A percentile compares a stretch with the other conserved stretches of the same genome.
Conservation (phyloP, 768 basidiomycete genomes). For the Tricholomella constricta region DNA sequence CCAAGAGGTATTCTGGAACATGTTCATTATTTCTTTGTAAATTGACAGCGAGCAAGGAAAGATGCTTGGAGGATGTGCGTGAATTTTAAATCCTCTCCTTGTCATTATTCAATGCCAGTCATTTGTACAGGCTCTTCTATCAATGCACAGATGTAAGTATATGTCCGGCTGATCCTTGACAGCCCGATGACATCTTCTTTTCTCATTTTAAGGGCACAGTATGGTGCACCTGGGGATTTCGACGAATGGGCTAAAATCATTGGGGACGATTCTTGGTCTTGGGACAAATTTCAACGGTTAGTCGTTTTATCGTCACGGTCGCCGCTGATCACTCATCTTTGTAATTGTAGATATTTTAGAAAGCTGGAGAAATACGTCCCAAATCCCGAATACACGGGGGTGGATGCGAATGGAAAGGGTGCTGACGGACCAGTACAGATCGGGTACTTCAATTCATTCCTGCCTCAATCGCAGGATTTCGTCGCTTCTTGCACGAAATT, state of each 20-base stretch:
- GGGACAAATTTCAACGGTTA: conserved; percentile 53
- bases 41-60: no score
- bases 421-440: conserved; percentile 52
- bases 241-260: conserved; percentile 62
- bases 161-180: background rate
- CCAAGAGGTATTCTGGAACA: conserved; percentile 77
- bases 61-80: conserved; percentile 73
- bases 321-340: background rate
- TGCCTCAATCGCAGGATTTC: conserved; percentile 42
- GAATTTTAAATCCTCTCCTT: background rate
- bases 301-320: conserved; percentile 2
- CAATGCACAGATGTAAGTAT: conserved; percentile 54
- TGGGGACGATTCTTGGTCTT: conserved; percentile 62
- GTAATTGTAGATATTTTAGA: conserved; percentile 52
- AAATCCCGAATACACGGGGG: conserved; percentile 44
- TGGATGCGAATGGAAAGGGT: conserved; percentile 48
- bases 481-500: conserved; percentile 50
- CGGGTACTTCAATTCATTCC: conserved; percentile 50
- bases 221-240: conserved; percentile 67
- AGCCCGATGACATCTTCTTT: background rate
- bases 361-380: conserved; percentile 64
- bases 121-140: conserved; percentile 54
- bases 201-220: conserved; percentile 50
- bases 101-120: background rate
- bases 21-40: no score